Evolutionary conservation across 441 rosid genomes (phyloP), one percentile per base, ranked within the genome.

Genomic region (Erysimum pusillum): DNA sequence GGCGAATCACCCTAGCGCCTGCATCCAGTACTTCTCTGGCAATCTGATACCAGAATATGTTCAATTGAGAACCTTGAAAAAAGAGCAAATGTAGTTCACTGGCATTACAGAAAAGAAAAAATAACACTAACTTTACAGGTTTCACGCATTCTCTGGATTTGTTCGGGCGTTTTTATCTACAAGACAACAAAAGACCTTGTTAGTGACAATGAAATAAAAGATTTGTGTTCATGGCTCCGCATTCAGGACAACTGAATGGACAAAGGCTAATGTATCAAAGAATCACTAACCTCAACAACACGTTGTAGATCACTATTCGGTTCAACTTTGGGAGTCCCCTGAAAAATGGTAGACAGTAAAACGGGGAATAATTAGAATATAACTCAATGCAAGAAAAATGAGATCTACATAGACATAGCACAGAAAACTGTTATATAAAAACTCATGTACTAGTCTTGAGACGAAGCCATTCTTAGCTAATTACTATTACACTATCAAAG

Each of bases 21-120:
- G 90, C 99, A 85, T 95, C 98, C 88, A 95, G 76, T 62, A 89
- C 98, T 82, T 89, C 94, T 79, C 97, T 86, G 22, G 91, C 95
- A 79, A 95, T 88, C 98, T 93, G 77, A 62, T 41, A 75, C 41
- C 64, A 75, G 46, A 63, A 67, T 42, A 70, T 39, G 20, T 59
- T 68, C 62, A 66, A 49, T 57, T 63, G 6, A 80, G 32, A 53
- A 17, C 44, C 52, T 34, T 11, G 17, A 18, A 13, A 41, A 46
- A 41, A 5, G 10, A 69, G 20, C 58, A 65, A 39, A 74, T 13
- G 44, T 36, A 15, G 38, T 41, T 31, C 45, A 60, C 6, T 46
- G 3, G 20, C 39, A 42, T 18, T 45, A 48, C 41, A 9, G 38
- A 11, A 41, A 46, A 17, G 9, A 61, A 42, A 10, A 1, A 51